A percentile compares a stretch with the other conserved stretches of the same genome.
Evolutionary conservation across 805 yeast species (phyloP).

Genomic region (Wickerhamiella galacta): DNA sequence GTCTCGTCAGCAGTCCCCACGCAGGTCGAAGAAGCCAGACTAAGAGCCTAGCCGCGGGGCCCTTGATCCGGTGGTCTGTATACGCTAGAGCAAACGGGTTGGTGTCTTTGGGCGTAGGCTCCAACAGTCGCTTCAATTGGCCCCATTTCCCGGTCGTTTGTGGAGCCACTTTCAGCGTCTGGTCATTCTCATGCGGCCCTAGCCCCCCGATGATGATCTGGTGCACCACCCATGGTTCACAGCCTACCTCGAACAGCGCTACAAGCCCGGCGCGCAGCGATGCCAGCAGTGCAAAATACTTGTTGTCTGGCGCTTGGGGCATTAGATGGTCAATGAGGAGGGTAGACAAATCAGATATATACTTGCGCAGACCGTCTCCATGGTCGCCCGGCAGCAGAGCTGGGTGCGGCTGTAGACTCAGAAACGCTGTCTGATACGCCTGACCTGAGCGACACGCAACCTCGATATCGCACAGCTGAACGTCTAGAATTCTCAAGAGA

Average conservation of each 20-base stretch:
- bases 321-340: conserved; percentile 1
- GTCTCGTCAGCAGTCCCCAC: neutral
- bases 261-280: conserved; percentile 3
- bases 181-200: neutral
- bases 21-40: neutral
- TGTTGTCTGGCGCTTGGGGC: conserved; percentile 1
- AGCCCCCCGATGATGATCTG: neutral
- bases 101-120: neutral
- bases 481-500: neutral
- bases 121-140: neutral
- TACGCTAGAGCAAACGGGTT: neutral
- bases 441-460: neutral
- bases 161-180: neutral
- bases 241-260: neutral
- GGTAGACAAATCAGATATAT: neutral
- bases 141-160: neutral
- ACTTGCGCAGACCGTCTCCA: neutral
- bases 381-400: neutral
- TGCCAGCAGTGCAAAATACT: conserved; percentile 1
- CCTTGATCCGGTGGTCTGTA: conserved; percentile 1
- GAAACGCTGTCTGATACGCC: neutral
- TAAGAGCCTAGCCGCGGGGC: neutral
- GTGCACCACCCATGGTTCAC: conserved; percentile 7
- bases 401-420: conserved; percentile 5
- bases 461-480: conserved; percentile 1